A percentile compares a stretch with the other conserved stretches of the same genome.
Evolutionary conservation across 495 filamentous ascomycete species (phyloP).

Genomic region (Podospora pseudoanserina): DNA sequence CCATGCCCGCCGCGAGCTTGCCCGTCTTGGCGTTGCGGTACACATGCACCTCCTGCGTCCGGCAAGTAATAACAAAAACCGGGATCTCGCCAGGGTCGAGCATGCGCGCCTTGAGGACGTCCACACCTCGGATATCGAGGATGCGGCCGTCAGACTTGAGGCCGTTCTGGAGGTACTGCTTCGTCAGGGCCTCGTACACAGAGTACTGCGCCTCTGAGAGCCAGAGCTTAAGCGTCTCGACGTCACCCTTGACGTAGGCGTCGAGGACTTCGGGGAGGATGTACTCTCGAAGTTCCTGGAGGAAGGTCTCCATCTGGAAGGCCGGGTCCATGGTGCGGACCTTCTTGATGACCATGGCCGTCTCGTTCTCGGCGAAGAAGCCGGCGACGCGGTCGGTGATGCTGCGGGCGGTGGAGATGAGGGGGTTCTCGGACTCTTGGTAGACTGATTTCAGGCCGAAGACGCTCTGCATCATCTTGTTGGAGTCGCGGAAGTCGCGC

Average conservation of each 20-base stretch:
- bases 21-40: constrained; percentile 87
- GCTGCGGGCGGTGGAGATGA: constrained; percentile 87
- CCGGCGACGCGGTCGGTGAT: constrained; percentile 90
- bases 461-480: constrained; percentile 80
- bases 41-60: constrained; percentile 97
- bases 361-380: constrained; percentile 98
- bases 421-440: constrained; percentile 93
- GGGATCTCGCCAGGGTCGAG: constrained; percentile 96
- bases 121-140: constrained; percentile 89
- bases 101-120: constrained; percentile 82
- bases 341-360: constrained; percentile 92
- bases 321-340: constrained; percentile 94
- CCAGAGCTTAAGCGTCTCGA: constrained; percentile 88
- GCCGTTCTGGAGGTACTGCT: constrained; percentile 90
- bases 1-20: constrained; percentile 94
- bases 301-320: constrained; percentile 91
- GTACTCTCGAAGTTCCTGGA: constrained; percentile 93
- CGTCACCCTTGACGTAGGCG: constrained; percentile 94
- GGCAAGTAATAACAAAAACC: constrained; percentile 92
- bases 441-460: constrained; percentile 80
- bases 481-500: constrained; percentile 85
- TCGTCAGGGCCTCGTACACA: constrained; percentile 88
- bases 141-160: constrained; percentile 92
- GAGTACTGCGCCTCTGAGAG: constrained; percentile 90
- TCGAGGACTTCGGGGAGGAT: constrained; percentile 96